Base-by-base conservation (phyloP, 441 rosid species). In the Gossypium schwendimanii region DNA sequence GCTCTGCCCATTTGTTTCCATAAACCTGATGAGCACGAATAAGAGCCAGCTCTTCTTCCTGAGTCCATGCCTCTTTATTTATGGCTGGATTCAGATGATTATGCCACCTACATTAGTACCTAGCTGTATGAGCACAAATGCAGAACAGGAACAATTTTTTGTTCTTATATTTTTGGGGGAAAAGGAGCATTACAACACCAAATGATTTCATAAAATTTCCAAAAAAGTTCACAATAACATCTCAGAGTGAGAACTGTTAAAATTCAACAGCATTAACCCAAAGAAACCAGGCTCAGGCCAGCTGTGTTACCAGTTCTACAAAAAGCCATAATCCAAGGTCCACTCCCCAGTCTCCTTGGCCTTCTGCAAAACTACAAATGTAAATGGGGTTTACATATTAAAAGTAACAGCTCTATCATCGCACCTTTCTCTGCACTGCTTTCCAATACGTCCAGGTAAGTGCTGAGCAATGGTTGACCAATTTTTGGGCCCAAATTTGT, bases 21-120 rank as follows among this genome's bases (percentile, higher is more conserved):
- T 85, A 90, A 36, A 93, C 57, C 83, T 93, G 97, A 89, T 95
- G 99, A 65, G 99, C 98, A 68, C 93, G 97, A 80, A 93, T 89
- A 83, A 95, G 85, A 67, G 91, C 89, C 85, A 95, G 67, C 87
- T 95, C 99, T 86, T 95, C 99, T 76, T 93, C 94, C 77, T 93
- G 98, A 77, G 97, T 93, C 99, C 99, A 95, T 59, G 99, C 99
- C 82, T 95, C 97, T 73, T 91, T 95, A 78, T 91, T 95, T 81
- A 95, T 95, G 45, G 85, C 84, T 49, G 99, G 98, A 86, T 95
- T 95, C 70, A 93, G 93, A 89, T 95, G 99, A 86, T 95, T 95
- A 83, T 93, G 99, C 99, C 89, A 91, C 89, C 91, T 87, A 68
- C 28, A 66, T 20, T 10, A 68, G 23, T 2, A 57, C 20, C 21